These are phyloP conservation scores for Pelargonium myrrhifolium DNA, from an alignment of 441 rosid species.

Conservation along the genomic window DNA sequence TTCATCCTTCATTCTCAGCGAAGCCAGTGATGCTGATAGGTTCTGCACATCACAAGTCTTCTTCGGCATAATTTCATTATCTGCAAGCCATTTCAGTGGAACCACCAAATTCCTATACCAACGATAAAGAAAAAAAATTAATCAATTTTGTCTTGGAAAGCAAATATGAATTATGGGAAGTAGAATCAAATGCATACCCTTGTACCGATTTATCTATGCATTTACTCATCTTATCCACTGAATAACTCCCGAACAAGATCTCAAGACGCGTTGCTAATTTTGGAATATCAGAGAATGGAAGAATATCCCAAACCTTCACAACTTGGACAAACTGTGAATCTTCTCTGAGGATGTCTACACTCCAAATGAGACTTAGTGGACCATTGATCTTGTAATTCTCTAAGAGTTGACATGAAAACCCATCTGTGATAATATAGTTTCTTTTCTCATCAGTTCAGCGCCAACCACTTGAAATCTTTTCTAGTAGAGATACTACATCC, in stretches of 20 bases:
- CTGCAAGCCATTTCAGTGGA: neutral
- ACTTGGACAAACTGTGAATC: neutral
- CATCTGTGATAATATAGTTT: neutral
- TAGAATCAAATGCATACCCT: conserved; percentile 4
- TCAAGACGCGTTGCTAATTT: neutral
- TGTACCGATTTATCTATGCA: neutral
- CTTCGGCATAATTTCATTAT: neutral
- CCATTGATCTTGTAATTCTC: neutral
- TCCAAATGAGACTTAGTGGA: neutral
- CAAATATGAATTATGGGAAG: too few species aligned
- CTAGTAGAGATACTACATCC: neutral
- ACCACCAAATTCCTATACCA: neutral
- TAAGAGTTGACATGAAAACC: neutral
- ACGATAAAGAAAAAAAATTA: neutral
- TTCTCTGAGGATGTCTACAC: neutral
- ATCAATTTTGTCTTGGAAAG: too few species aligned
- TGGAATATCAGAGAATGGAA: neutral
- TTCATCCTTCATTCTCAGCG: neutral
- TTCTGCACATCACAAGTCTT: neutral
- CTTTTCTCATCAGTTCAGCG: neutral
- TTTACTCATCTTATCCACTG: neutral
- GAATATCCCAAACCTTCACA: neutral
- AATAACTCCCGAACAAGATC: neutral
- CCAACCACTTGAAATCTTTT: conserved; percentile 1
- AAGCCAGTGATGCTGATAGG: neutral